These are phyloP conservation scores for Colletotrichum sp. DNA, from an alignment of 2,329 filamentous ascomycete species.

Conservation along the genomic window DNA sequence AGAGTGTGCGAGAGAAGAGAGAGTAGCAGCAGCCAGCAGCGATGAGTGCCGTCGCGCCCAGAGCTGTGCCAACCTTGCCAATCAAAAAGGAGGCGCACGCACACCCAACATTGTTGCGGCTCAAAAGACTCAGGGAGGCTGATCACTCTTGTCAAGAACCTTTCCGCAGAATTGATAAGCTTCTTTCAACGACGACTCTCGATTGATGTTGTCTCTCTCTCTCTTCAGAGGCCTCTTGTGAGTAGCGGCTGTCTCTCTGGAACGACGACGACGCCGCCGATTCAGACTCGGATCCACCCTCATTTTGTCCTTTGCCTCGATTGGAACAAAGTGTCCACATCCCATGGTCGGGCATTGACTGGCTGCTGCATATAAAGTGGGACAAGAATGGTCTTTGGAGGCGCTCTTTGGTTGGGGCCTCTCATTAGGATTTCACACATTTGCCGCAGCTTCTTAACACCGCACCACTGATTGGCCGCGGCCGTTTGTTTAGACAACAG, in stretches of 20 bases:
- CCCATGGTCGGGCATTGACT: not conserved
- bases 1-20: not conserved
- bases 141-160: not conserved
- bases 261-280: not conserved
- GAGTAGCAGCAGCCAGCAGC: not conserved
- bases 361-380: not conserved
- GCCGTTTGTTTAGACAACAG: not conserved
- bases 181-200: slow-evolving; percentile 5
- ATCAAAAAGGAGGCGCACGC: not conserved
- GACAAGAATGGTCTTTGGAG: not conserved
- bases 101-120: not conserved
- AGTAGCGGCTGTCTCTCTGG: not conserved
- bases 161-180: not conserved
- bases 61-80: not conserved
- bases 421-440: not conserved
- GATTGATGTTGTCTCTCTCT: not conserved
- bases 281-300: not conserved
- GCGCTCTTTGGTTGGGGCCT: not conserved
- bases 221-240: not conserved
- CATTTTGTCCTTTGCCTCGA: not conserved
- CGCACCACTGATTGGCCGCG: not conserved
- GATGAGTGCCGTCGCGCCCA: not conserved
- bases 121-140: not conserved
- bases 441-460: not conserved
- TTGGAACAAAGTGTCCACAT: not conserved